phyloP scores from a whole-genome alignment of 1,139 yeast genomes.

The Kluyveromyces sp. region DNA sequence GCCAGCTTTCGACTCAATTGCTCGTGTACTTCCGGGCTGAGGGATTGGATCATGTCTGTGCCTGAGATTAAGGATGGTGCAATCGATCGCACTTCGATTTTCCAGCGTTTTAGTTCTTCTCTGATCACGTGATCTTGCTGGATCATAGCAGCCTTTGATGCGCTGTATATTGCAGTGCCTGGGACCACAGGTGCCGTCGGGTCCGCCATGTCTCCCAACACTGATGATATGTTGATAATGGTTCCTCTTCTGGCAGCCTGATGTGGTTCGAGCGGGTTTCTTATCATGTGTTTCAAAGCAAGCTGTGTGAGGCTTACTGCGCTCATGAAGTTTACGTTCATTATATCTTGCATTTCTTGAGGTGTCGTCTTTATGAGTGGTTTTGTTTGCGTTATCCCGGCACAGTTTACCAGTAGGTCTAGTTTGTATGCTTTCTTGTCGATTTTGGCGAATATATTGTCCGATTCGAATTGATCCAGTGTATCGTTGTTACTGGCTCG shows the following conservation, averaged over 20 bases:
- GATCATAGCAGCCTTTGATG: conserved; percentile 69
- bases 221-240: conserved; percentile 66
- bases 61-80: conserved; percentile 66
- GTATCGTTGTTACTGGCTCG: background rate
- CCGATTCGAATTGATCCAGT: background rate
- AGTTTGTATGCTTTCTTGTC: conserved; percentile 11
- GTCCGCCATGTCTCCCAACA: conserved; percentile 40
- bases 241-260: conserved; percentile 21
- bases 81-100: conserved; percentile 54
- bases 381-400: conserved; percentile 65
- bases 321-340: conserved; percentile 56
- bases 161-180: conserved; percentile 74
- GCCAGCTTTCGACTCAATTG: conserved; percentile 4
- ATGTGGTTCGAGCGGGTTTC: conserved; percentile 9
- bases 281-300: conserved; percentile 43
- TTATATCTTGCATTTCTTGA: conserved; percentile 39
- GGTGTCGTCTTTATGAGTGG: conserved; percentile 43
- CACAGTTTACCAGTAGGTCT: conserved; percentile 56
- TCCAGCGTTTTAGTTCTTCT: conserved; percentile 45
- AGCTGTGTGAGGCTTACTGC: conserved; percentile 55
- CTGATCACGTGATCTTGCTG: conserved; percentile 63
- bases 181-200: conserved; percentile 19
- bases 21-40: conserved; percentile 10
- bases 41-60: conserved; percentile 59
- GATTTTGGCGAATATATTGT: background rate